A percentile compares a stretch with the other conserved stretches of the same genome.
Evolutionary conservation across 345 rosid species (phyloP).

Genomic region (Eucalyptus rudis): DNA sequence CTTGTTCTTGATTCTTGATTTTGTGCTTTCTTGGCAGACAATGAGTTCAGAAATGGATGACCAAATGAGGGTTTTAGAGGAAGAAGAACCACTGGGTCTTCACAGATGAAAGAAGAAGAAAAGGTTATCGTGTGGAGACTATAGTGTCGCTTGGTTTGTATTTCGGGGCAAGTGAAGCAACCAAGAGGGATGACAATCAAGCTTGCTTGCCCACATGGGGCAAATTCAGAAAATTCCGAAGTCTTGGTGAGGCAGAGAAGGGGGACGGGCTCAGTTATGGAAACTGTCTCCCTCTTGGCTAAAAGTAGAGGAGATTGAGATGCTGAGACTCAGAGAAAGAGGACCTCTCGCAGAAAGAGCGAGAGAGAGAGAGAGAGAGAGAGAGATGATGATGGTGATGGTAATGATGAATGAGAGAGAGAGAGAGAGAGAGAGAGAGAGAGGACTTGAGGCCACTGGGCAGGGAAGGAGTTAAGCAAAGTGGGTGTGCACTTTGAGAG

Average conservation of each 20-base stretch:
- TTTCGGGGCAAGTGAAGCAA: not conserved
- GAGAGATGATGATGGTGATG: not conserved
- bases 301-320: not conserved
- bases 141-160: not conserved
- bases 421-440: not conserved
- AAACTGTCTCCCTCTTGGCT: not conserved
- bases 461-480: not conserved
- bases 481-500: not conserved
- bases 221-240: not conserved
- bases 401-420: not conserved
- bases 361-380: not conserved
- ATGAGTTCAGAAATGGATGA: not conserved
- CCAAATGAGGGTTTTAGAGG: not conserved
- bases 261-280: not conserved
- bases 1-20: not conserved
- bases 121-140: not conserved
- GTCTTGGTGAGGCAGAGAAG: not conserved
- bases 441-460: not conserved
- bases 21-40: not conserved
- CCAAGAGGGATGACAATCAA: not conserved
- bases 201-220: not conserved
- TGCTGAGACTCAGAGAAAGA: not conserved
- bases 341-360: not conserved
- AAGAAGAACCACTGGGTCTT: not conserved
- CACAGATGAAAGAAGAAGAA: not conserved